Evolutionary conservation across 805 yeast species (phyloP).

Genomic region (Cyberlindnera euphorbiae): DNA sequence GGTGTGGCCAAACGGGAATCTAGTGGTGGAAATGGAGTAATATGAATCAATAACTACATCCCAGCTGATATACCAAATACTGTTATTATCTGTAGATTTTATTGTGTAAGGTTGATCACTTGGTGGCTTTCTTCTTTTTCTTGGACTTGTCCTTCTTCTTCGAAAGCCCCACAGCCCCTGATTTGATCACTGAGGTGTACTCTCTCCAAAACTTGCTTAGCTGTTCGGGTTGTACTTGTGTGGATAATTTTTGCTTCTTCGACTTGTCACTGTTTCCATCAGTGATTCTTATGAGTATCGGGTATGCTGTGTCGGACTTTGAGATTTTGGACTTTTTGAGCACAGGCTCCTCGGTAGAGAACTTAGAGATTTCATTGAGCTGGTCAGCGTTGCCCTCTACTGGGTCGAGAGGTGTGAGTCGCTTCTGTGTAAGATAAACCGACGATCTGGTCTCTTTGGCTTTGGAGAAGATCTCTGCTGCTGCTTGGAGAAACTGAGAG

Average conservation of each 20-base stretch:
- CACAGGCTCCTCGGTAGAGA: constrained; percentile 16
- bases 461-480: constrained; percentile 21
- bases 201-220: constrained; percentile 74
- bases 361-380: constrained; percentile 22
- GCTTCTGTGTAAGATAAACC: constrained; percentile 55
- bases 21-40: constrained; percentile 42
- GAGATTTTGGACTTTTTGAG: constrained; percentile 27
- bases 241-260: constrained; percentile 57
- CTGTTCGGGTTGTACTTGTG: constrained; percentile 58
- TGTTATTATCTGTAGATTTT: constrained; percentile 3
- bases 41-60: background rate
- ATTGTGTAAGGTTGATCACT: background rate
- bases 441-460: constrained; percentile 44
- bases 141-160: constrained; percentile 74
- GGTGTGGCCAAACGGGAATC: constrained; percentile 62
- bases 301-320: constrained; percentile 36
- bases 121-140: constrained; percentile 43
- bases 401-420: constrained; percentile 33
- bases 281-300: constrained; percentile 65
- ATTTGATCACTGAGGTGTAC: constrained; percentile 64
- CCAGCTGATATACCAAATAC: constrained; percentile 1
- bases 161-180: constrained; percentile 69
- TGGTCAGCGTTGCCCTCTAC: constrained; percentile 23
- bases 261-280: constrained; percentile 49
- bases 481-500: constrained; percentile 22